These are phyloP conservation scores for Thalassiosira mediterranea DNA, from an alignment of 352 stramenopile genomes.

Conservation along the genomic window DNA sequence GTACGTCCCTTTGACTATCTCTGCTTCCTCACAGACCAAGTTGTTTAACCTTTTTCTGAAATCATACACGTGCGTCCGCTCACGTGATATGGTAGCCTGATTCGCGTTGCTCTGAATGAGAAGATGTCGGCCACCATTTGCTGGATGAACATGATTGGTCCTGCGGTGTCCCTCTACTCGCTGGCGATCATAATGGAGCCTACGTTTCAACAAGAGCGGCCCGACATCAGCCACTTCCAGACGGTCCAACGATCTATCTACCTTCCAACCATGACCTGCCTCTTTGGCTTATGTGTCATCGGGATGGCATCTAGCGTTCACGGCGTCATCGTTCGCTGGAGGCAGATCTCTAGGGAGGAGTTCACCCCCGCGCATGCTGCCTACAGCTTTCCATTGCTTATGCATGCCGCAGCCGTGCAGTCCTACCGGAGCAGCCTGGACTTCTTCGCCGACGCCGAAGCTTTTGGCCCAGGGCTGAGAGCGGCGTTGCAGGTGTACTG, in stretches of 20 bases:
- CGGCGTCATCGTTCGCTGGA: conserved; percentile 60
- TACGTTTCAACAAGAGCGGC: conserved; percentile 40
- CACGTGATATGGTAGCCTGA: conserved; percentile 52
- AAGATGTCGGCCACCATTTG: conserved; percentile 73
- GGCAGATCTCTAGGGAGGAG: conserved; percentile 60
- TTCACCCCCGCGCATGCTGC: conserved; percentile 82
- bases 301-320: conserved; percentile 70
- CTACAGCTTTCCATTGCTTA: conserved; percentile 79
- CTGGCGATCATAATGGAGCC: conserved; percentile 80
- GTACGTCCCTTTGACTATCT: background rate
- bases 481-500: conserved; percentile 71
- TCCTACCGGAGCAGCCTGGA: conserved; percentile 69
- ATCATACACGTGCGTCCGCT: conserved; percentile 6
- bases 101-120: conserved; percentile 73
- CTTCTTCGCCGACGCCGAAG: conserved; percentile 55
- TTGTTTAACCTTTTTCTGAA: background rate
- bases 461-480: conserved; percentile 24
- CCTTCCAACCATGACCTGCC: conserved; percentile 60
- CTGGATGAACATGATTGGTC: conserved; percentile 81
- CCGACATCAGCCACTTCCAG: conserved; percentile 51
- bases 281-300: conserved; percentile 63
- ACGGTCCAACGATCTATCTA: conserved; percentile 62
- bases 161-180: conserved; percentile 67
- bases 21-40: background rate
- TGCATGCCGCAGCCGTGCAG: conserved; percentile 77